Evolutionary conservation across 2,329 filamentous ascomycete species (phyloP), one percentile per base, ranked within the genome.

Genomic region (Microcyclosporella mali): DNA sequence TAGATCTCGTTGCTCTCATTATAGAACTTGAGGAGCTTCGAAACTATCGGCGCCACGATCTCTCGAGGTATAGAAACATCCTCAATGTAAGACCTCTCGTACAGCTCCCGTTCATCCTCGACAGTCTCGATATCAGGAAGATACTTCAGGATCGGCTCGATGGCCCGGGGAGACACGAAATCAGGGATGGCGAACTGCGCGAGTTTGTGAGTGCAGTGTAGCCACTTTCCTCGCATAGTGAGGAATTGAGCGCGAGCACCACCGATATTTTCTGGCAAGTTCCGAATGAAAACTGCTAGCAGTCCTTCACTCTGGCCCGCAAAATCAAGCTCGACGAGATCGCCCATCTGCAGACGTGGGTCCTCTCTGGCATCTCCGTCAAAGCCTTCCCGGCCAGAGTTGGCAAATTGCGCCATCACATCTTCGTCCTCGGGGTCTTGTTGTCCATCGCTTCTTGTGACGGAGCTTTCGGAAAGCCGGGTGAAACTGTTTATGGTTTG

Each of bases 151-250:
- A 81, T 56, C 2, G 69, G 65, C 10, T 69, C 55, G 3, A 81
- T 49, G 18, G 71, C 49, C 19, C 68, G 59, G 2, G 61, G 63
- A 19, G 70, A 60, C 8, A 74, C 66, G 50, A 74, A 77, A 1
- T 63, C 61, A 36, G 72, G 69, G 9, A 78, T 62, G 8, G 70
- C 65, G 52, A 72, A 78, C 34, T 70, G 66, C 6, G 77, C 58
- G 25, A 62, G 56, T 15, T 52, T 57, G 3, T 66, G 56, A 3
- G 16, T 40, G 12, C 62, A 53, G 49, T 72, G 65, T 15, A 66
- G 45, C 72, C 73, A 77, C 45, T 64, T 66, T 8, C 74, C 75
- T 37, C 68, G 63, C 55, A 72, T 66, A 6, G 69, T 71, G 54
- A 72, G 72, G 54, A 73, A 73, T 43, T 77, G 74, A 28, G 60